Base-by-base conservation (phyloP, 441 rosid species). In the Populus hybrid region DNA sequence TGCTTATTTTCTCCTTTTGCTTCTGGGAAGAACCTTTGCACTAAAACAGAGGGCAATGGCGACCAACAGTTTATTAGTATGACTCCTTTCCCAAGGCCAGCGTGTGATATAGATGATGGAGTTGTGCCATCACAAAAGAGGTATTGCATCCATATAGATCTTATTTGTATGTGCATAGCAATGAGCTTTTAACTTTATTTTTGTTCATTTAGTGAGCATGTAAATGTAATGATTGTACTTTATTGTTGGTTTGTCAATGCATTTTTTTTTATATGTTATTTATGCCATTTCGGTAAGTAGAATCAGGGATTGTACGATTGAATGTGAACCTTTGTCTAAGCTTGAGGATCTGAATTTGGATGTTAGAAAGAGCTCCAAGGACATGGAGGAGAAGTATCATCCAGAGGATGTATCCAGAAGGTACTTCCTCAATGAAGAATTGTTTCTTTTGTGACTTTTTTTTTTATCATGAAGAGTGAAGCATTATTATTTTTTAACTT, bases 261-360 rank as follows among this genome's bases (percentile, higher is more conserved):
- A n/a, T 45, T 72, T 76, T 71, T 23, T 29, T 24, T 77, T 66
- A n/a, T n/a, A n/a, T 65, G n/a, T 77, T 73, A 24, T 56, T 73
- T 70, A 33, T 83, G 61, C 42, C 38, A 64, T 84, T 82, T 72
- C n/a, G 72, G 20, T 64, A 69, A 71, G 69, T 82, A 86, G 93
- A 86, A 85, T 79, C 77, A 79, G 78, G 83, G 90, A 88, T 65
- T 77, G 72, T 79, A 84, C 86, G 20, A 74, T 78, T 83, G 91
- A 88, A 75, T 90, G 88, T 82, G 94, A 89, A 76, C 91, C 94
- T 66, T 89, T 92, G 84, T 87, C 90, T 81, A 90, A 88, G 92
- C 93, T 92, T 0, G 92, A 85, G 90, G 91, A 87, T 84, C 87
- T 90, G 68, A 92, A 87, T 86, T 86, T 92, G 91, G 92, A 89